Percentiles rank a stretch among this genome's conserved stretches.
phyloP scores from a whole-genome alignment of 2,329 filamentous ascomycete species.

The Exophiala mesophila region DNA sequence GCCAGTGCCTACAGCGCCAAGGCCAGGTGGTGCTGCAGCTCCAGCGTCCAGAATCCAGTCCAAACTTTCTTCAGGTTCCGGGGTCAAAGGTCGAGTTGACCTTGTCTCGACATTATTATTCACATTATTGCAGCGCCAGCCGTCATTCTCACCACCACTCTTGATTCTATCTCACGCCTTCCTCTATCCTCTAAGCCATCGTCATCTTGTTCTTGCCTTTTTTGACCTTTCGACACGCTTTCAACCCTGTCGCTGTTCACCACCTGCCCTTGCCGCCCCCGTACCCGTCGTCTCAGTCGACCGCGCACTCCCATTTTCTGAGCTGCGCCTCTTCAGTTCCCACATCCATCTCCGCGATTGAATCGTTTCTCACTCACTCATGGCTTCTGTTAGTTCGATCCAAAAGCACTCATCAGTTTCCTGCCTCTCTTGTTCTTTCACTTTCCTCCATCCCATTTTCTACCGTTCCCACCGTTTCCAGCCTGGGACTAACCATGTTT shows the following conservation, averaged over 20 bases:
- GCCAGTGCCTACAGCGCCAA: too few relatives aligned
- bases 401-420: conserved; percentile 8
- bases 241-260: conserved; percentile 1
- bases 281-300: conserved; percentile 11
- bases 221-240: conserved; percentile 4
- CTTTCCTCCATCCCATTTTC: conserved; percentile 27
- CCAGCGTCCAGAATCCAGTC: neutral
- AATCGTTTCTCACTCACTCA: conserved; percentile 28
- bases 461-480: conserved; percentile 33
- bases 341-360: conserved; percentile 4
- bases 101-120: too few relatives aligned
- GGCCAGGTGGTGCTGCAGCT: neutral
- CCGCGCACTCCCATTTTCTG: conserved; percentile 7
- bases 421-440: conserved; percentile 17
- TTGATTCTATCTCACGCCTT: neutral
- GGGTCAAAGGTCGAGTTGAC: too few relatives aligned
- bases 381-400: conserved; percentile 45
- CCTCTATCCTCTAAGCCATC: neutral
- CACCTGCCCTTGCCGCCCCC: conserved; percentile 1
- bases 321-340: conserved; percentile 13
- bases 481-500: conserved; percentile 31
- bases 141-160: neutral
- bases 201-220: neutral
- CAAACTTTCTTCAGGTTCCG: neutral
- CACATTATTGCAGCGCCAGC: neutral